phyloP scores from a whole-genome alignment of 768 basidiomycete species.

The Tricholoma hemisulphureum region DNA sequence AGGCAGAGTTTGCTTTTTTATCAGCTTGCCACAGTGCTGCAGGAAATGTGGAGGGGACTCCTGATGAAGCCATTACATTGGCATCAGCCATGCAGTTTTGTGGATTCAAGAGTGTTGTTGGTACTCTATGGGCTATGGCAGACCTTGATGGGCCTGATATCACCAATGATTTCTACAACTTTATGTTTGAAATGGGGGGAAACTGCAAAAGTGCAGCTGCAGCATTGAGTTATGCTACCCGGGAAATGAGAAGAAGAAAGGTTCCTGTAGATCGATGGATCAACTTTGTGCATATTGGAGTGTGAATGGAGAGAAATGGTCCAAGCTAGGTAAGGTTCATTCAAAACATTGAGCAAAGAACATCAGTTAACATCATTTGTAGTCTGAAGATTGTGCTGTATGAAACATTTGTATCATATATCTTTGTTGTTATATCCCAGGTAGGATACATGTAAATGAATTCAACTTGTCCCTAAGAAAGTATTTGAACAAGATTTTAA shows the following conservation, averaged over 20 bases:
- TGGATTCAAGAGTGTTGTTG: constrained; percentile 17
- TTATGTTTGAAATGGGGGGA: not conserved
- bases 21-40: no score
- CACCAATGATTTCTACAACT: not conserved
- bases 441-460: no score
- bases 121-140: constrained; percentile 12
- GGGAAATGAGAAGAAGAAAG: not conserved
- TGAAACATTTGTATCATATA: no score
- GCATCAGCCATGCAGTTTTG: constrained; percentile 11
- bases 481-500: no score
- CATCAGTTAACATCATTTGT: no score
- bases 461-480: no score
- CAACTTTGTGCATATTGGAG: constrained; percentile 1
- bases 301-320: no score
- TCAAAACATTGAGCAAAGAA: no score
- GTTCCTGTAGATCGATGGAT: not conserved
- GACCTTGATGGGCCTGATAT: constrained; percentile 1
- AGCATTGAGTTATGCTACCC: not conserved
- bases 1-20: no score
- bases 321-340: no score
- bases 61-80: constrained; percentile 13
- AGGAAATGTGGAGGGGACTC: not conserved
- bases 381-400: no score
- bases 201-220: not conserved
- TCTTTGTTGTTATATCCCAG: no score